Evolutionary conservation across 116 monocot species (phyloP), one percentile per base, ranked within the genome.

Genomic region (Dioscorea cayenensis): DNA sequence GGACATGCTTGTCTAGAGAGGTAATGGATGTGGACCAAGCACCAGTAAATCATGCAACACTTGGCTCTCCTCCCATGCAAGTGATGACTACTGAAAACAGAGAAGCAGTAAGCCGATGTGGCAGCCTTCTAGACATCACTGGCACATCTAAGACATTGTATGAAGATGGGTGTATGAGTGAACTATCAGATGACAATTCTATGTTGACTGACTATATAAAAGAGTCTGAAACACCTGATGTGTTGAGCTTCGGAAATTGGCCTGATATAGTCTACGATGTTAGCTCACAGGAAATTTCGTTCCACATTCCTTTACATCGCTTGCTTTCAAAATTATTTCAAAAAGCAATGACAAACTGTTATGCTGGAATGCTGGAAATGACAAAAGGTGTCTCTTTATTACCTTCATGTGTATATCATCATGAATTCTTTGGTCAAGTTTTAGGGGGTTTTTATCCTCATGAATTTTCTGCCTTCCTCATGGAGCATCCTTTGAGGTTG

Each of bases 291-390:
- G 99, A 87, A 72, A 82, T 91, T 72, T 99, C 99, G 35, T 91
- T 91, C 77, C 94, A 91, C 72, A 85, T 99, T 66, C 99, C 91
- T 66, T 80, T 99, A 69, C 99, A 99, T 79, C 91, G 91, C 60
- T 84, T 99, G 32, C 91, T 99, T 72, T 83, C 94, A 35, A 63
- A 82, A 14, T 67, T 91, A 19, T 69, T 99, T 64, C 76, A 73
- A 35, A 94, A 80, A 67, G 78, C 78, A 73, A 78, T 99, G 85
- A 77, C 82, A 74, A 67, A 20, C 55, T 89, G 74, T 76, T 88
- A 78, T 69, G 71, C 60, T 81, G 75, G 28, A 58, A 70, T 62
- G 22, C 28, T 59, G 21, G 72, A 72, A 43, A 43, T 43, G 36
- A 63, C 66, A 72, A 35, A 28, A 59, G 51, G 35, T 66, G 29